phyloP scores from a whole-genome alignment of 495 filamentous ascomycete genomes.

The Annulohypoxylon maeteangense region DNA sequence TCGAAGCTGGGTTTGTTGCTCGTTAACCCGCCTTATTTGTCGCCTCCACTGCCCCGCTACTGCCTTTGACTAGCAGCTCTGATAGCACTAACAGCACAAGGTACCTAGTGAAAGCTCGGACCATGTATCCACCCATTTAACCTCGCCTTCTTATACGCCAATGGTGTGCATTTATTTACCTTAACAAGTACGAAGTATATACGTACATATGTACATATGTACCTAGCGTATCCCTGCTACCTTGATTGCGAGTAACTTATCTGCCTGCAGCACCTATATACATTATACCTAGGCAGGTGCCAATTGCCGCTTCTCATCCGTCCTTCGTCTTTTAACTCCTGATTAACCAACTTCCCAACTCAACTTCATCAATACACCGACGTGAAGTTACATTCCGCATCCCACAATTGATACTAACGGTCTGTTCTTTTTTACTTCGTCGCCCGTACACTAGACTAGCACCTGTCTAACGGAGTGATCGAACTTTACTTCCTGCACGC shows the following conservation, averaged over 20 bases:
- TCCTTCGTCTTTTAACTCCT: background rate
- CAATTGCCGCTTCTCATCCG: slow-evolving; percentile 34
- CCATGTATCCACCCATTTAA: slow-evolving; percentile 15
- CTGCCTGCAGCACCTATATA: slow-evolving; percentile 39
- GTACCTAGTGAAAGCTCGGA: background rate
- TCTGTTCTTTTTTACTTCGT: background rate
- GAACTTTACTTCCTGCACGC: background rate
- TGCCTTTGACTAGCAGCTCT: background rate
- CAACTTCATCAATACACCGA: background rate
- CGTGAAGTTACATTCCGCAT: slow-evolving; percentile 8
- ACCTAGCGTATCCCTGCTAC: background rate
- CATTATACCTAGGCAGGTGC: background rate
- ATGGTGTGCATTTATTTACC: slow-evolving; percentile 17
- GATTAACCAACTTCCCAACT: slow-evolving; percentile 1
- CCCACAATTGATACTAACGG: background rate
- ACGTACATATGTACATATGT: background rate
- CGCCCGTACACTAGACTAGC: background rate
- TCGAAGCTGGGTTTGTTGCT: slow-evolving; percentile 5
- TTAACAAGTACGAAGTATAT: background rate
- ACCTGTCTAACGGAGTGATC: background rate
- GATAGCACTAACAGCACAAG: background rate
- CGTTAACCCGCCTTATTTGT: slow-evolving; percentile 22
- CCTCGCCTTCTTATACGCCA: slow-evolving; percentile 20
- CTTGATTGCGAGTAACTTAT: slow-evolving; percentile 38
- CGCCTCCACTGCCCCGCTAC: slow-evolving; percentile 2